A percentile compares a stretch with the other conserved stretches of the same genome.
Conservation (phyloP, 371 early-diverging fungal genomes). For the Conidiobolus incongruus region DNA sequence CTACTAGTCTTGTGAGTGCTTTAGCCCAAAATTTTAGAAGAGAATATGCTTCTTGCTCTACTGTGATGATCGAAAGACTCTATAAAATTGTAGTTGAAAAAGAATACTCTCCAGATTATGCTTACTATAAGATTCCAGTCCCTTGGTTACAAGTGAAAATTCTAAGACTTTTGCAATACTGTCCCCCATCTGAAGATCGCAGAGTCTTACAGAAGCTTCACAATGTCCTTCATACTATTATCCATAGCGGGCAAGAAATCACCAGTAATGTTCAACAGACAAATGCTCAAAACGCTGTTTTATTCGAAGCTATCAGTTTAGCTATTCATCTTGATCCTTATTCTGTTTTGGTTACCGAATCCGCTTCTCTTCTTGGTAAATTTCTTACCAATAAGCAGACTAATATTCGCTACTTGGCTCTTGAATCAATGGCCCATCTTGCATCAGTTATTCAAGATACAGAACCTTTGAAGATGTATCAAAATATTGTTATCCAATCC, state of each 20-base stretch:
- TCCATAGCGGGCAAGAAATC: constrained; percentile 60
- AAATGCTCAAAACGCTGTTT: constrained; percentile 87
- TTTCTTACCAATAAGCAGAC: constrained; percentile 86
- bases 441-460: constrained; percentile 72
- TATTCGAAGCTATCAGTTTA: constrained; percentile 90
- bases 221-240: constrained; percentile 50
- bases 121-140: constrained; percentile 89
- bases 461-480: constrained; percentile 61
- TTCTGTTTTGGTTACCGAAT: constrained; percentile 62
- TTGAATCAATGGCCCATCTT: constrained; percentile 93
- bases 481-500: constrained; percentile 70
- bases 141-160: constrained; percentile 96
- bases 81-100: constrained; percentile 67
- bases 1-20: constrained; percentile 60
- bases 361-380: constrained; percentile 54
- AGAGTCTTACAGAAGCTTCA: constrained; percentile 35
- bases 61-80: constrained; percentile 51
- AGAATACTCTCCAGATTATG: constrained; percentile 63
- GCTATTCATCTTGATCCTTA: constrained; percentile 81
- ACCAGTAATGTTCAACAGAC: constrained; percentile 90
- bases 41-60: constrained; percentile 44
- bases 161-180: constrained; percentile 80
- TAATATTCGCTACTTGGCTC: constrained; percentile 79
- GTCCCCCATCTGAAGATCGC: constrained; percentile 58
- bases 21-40: constrained; percentile 79